Base-by-base conservation (phyloP, 345 rosid species). In the Salix suchowensis region DNA sequence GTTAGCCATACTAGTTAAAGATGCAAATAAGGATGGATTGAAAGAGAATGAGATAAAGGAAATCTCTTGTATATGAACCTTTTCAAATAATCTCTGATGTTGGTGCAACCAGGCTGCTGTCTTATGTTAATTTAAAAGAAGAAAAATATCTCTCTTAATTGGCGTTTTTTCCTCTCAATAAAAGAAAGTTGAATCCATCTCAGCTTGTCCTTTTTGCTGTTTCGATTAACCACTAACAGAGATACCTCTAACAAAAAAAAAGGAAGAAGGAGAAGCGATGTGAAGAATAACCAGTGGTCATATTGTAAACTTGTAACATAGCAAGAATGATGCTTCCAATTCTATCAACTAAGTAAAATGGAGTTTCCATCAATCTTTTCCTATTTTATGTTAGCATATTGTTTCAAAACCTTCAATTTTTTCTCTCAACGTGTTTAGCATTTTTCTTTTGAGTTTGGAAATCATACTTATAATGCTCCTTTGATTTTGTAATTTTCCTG, bases 401-500 rank as follows among this genome's bases (percentile, higher is more conserved):
- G 16, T 14, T 46, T 46, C 50, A 14, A 46, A 46, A 46, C 50
- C 64, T 23, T 58, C 37, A 34, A 30, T 15, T 52, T 16, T 52
- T 67, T 70, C 61, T 26, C 6, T 7, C 4, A 15, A 24, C 16
- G n/a, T 70, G 37, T 14, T 42, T 26, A 26, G 8, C 40, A 32
- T 62, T 74, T 42, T 8, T 77, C 36, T 15, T 69, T 21, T 62
- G 36, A 18, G 60, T 70, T 69, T 74, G 71, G 37, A 21, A 13
- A 19, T n/a, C 39, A 40, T 40, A 30, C 18, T n/a, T 46, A 18
- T 39, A 19, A 30, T 40, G 4, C 24, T 64, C 54, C 54, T 24
- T 32, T 36, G 30, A 68, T 46, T 26, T 60, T 75, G 34, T 32
- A 46, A 68, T 50, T 73, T 4, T 78, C 64, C 77, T 82, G 76